Evolutionary conservation across 2,329 filamentous ascomycete genomes (phyloP).

Genomic region (Hypoxylon rubiginosum): DNA sequence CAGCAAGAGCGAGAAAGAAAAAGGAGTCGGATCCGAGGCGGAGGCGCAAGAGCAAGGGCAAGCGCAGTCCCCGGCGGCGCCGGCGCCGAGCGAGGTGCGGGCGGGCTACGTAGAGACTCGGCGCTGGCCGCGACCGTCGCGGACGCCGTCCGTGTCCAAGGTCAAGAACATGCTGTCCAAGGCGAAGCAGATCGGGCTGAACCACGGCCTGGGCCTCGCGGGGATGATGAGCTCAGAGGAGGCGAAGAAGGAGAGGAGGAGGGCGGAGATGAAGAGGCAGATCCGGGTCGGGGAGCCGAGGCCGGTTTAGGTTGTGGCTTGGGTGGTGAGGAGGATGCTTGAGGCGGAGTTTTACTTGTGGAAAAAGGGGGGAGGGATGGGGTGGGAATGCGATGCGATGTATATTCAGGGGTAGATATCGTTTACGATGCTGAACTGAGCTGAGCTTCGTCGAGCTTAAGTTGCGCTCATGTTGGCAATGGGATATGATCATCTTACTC

Average conservation of each 20-base stretch:
- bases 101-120: conserved; percentile 9
- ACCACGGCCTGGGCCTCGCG: conserved; percentile 23
- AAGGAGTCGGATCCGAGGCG: neutral
- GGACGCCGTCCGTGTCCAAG: conserved; percentile 33
- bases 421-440: too few relatives aligned
- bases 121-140: neutral
- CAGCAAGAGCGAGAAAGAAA: neutral
- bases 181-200: conserved; percentile 43
- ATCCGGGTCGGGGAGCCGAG: conserved; percentile 33
- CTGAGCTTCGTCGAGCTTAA: too few relatives aligned
- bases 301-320: too few relatives aligned
- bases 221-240: conserved; percentile 35
- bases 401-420: neutral
- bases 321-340: too few relatives aligned
- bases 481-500: too few relatives aligned
- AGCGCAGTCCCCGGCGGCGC: neutral
- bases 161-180: conserved; percentile 45
- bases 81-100: conserved; percentile 12
- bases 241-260: conserved; percentile 42
- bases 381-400: conserved; percentile 2
- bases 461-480: too few relatives aligned
- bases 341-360: neutral
- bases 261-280: conserved; percentile 43
- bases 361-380: neutral
- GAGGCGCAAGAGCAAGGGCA: neutral